These are phyloP conservation scores for Elaeagnus macrophylla DNA, from an alignment of 306 rosid species.

Conservation along the genomic window DNA sequence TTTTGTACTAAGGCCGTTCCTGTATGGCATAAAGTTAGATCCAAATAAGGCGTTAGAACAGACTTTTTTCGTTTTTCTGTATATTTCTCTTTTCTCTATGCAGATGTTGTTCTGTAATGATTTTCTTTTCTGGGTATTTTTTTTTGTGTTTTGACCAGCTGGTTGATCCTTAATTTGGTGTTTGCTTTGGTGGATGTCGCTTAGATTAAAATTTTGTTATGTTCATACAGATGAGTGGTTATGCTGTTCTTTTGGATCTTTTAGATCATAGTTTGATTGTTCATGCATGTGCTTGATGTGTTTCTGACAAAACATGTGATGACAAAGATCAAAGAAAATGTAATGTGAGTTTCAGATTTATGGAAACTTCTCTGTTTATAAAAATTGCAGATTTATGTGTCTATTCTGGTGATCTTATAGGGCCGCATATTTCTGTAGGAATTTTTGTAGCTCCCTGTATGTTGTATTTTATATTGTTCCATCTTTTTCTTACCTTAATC, in stretches of 20 bases:
- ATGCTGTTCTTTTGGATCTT: constrained; percentile 17
- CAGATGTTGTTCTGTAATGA: constrained; percentile 8
- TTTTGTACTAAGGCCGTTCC: constrained; percentile 19
- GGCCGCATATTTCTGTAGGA: not conserved
- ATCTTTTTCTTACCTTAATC: not conserved
- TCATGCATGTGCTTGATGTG: constrained; percentile 11
- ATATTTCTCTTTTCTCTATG: constrained; percentile 10
- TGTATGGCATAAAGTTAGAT: constrained; percentile 28
- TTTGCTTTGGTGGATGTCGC: constrained; percentile 16
- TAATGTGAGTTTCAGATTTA: constrained; percentile 14
- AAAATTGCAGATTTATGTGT: constrained; percentile 14
- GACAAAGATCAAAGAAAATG: constrained; percentile 7
- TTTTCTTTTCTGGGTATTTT: constrained; percentile 16
- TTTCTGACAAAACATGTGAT: constrained; percentile 17
- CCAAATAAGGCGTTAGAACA: constrained; percentile 20
- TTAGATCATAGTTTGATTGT: constrained; percentile 15
- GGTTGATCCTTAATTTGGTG: constrained; percentile 23
- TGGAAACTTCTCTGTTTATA: constrained; percentile 13
- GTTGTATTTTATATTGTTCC: not conserved
- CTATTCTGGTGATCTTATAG: no score
- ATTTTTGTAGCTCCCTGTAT: not conserved
- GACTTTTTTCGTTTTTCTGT: constrained; percentile 14
- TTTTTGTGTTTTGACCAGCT: constrained; percentile 10
- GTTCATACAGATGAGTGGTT: constrained; percentile 9
- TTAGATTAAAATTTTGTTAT: constrained; percentile 25